Percentiles rank a stretch among this genome's conserved stretches.
Evolutionary conservation across 768 basidiomycete species (phyloP).

Genomic region (Leccinum rimulosum): DNA sequence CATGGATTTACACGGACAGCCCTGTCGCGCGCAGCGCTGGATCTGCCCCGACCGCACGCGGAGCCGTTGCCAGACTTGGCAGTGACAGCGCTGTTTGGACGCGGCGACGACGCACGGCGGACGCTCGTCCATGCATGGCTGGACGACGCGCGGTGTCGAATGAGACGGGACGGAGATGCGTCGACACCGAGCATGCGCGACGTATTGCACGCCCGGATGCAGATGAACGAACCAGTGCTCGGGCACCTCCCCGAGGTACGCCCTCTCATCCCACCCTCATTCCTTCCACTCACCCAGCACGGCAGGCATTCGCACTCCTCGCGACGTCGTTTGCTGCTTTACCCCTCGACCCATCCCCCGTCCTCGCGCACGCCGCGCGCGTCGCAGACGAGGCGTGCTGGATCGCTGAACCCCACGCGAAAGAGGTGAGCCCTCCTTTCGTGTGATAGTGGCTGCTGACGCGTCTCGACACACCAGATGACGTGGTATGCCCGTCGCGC

Average conservation of each 20-base stretch:
- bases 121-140: slow-evolving; percentile 74
- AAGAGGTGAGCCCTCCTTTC: slow-evolving; percentile 47
- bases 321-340: slow-evolving; percentile 49
- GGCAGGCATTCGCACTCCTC: slow-evolving; percentile 71
- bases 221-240: slow-evolving; percentile 67
- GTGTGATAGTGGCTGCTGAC: not conserved
- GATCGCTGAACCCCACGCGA: slow-evolving; percentile 48
- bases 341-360: slow-evolving; percentile 59
- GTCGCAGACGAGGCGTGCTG: slow-evolving; percentile 75
- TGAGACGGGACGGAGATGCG: slow-evolving; percentile 31
- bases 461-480: slow-evolving; percentile 39
- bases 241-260: slow-evolving; percentile 64
- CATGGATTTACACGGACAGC: slow-evolving; percentile 77
- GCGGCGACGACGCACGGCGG: slow-evolving; percentile 60
- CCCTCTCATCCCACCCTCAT: not conserved
- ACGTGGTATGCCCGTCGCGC: slow-evolving; percentile 72
- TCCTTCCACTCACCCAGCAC: not conserved
- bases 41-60: slow-evolving; percentile 46
- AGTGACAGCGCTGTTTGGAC: slow-evolving; percentile 71
- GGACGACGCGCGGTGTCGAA: slow-evolving; percentile 56
- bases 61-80: slow-evolving; percentile 68
- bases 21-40: slow-evolving; percentile 61
- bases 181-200: slow-evolving; percentile 39
- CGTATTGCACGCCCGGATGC: slow-evolving; percentile 54
- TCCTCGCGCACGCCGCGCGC: slow-evolving; percentile 53